Base-by-base conservation (phyloP, 192 early-diverging fungal genomes). In the Coemansia sp. region DNA sequence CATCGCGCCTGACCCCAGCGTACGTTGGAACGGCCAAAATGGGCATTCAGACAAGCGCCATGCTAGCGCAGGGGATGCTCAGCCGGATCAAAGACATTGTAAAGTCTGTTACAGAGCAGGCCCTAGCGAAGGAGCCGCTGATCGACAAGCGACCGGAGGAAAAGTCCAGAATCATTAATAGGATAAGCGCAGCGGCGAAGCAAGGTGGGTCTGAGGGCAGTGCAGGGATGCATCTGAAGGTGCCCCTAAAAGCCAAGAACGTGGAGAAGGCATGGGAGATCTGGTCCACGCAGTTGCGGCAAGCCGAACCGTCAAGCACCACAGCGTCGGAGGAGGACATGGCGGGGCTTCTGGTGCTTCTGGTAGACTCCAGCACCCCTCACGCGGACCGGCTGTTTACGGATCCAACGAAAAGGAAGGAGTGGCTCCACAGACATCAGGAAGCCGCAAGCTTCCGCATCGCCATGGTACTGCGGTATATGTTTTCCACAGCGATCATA, bases 221-320 rank as follows among this genome's bases (percentile, higher is more conserved):
- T 13, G 70, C 44, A 2, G 64, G 64, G 14, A 74, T 79, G 77
- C 77, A 60, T 38, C 20, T 74, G 25, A 59, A 45, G 23, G 55
- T 74, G 25, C 77, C 71, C 0, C 28, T 79, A 11, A 60, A 60
- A 11, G 77, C 67, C 2, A 62, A 66, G 11, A 74, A 79, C 60
- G 58, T 55, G 4, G 77, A 79, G 38, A 63, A 64, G 64, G 77
- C 77, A 6, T 79, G 77, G 77, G 61, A 61, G 55, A 67, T 74
- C 53, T 79, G 77, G 71, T 61, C 67, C 10, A 17, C 41, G 2
- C 33, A 69, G 11, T 20, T 68, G 25, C 57, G 72, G 8, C 38
- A 57, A 30, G 29, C 50, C 17, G 52, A 53, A 14, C 31, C 42
- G 23, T 29, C 30, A 9, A 29, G 6, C 9, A n/a, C 42, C n/a